Evolutionary conservation across 1,284 basidiomycete genomes (phyloP).

Genomic region (Ustilago trichophora): DNA sequence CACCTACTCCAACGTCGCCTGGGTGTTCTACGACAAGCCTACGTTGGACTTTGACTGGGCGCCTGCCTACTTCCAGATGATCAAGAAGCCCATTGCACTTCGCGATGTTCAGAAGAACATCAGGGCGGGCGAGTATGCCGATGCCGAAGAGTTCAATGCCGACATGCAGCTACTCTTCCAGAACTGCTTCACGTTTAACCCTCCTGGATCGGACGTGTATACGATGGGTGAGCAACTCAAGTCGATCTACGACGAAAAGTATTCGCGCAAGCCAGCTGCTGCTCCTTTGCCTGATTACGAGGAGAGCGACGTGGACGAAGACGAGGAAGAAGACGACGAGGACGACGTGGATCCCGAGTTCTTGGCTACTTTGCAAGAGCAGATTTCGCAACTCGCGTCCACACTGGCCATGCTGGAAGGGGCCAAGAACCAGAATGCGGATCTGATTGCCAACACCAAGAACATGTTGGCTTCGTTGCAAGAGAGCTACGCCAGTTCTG

Average conservation of each 20-base stretch:
- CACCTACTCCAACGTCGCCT: conserved; percentile 77
- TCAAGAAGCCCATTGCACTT: conserved; percentile 92
- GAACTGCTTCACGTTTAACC: conserved; percentile 94
- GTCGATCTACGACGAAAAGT: conserved; percentile 88
- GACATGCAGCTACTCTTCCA: conserved; percentile 94
- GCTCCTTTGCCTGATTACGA: conserved; percentile 61
- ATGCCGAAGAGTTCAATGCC: conserved; percentile 80
- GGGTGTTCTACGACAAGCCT: conserved; percentile 92
- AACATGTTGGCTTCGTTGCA: conserved; percentile 53
- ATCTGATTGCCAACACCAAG: conserved; percentile 56
- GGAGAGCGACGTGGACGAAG: conserved; percentile 68
- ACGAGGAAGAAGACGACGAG: conserved; percentile 59
- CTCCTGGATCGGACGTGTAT: conserved; percentile 84
- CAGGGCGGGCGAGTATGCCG: conserved; percentile 78
- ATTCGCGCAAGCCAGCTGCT: conserved; percentile 76
- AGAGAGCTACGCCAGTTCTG: conserved; percentile 47
- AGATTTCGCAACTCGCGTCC: conserved; percentile 55
- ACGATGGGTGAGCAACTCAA: conserved; percentile 72
- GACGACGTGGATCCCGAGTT: conserved; percentile 51
- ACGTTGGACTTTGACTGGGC: conserved; percentile 80
- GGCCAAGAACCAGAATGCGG: conserved; percentile 57
- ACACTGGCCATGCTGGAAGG: conserved; percentile 57
- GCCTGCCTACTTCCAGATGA: conserved; percentile 83
- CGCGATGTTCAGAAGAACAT: conserved; percentile 73
- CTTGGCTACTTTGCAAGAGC: conserved; percentile 49